Evolutionary conservation across 768 basidiomycete species (phyloP).

Genomic region (Coprinellus aureogranulatus): DNA sequence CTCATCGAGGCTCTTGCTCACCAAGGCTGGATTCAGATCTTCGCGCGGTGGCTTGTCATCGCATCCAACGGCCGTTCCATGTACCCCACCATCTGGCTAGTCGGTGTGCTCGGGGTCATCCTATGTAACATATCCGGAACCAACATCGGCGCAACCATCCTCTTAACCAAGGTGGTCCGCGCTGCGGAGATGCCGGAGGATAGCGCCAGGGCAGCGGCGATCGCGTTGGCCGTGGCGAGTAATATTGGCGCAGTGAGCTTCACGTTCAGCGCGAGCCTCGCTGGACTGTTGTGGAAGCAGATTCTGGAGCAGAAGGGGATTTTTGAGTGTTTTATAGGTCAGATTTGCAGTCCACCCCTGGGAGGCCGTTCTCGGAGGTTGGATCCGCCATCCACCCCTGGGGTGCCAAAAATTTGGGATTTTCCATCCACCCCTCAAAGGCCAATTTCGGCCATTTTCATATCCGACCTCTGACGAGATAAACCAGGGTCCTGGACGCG

Average conservation of each 20-base stretch:
- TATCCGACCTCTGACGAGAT: neutral
- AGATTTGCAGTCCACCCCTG: neutral
- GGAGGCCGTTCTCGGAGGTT: neutral
- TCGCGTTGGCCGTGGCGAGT: conserved; percentile 78
- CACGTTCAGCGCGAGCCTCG: conserved; percentile 85
- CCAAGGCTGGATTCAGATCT: conserved; percentile 87
- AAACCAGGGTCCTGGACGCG: neutral
- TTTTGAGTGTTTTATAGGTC: conserved; percentile 20
- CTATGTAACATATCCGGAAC: conserved; percentile 84
- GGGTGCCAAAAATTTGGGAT: neutral
- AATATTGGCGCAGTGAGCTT: conserved; percentile 91
- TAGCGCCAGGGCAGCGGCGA: conserved; percentile 54
- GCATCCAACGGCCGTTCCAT: conserved; percentile 42
- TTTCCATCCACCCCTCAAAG: neutral
- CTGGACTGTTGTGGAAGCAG: conserved; percentile 79
- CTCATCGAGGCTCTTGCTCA: conserved; percentile 80
- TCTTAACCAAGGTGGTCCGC: conserved; percentile 77
- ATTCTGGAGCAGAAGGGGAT: conserved; percentile 77
- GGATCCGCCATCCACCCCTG: neutral
- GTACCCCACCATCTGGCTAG: conserved; percentile 57
- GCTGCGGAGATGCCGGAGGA: conserved; percentile 33
- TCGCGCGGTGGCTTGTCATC: conserved; percentile 62
- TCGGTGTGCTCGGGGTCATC: conserved; percentile 70
- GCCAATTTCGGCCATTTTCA: neutral
- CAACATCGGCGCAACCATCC: conserved; percentile 89